Evolutionary conservation across 805 yeast species (phyloP).

Genomic region (Starmerella sirachaensis): DNA sequence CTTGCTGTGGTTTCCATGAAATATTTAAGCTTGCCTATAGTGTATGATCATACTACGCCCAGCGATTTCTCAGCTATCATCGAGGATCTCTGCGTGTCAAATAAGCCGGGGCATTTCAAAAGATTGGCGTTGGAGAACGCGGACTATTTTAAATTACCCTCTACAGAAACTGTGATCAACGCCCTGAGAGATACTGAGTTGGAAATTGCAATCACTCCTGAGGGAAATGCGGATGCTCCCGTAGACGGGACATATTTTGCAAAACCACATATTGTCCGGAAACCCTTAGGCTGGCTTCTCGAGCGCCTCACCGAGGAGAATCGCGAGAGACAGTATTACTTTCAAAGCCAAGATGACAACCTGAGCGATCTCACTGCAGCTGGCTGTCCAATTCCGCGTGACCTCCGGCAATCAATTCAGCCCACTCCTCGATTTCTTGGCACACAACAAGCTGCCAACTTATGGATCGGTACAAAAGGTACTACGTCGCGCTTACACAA

Average conservation of each 20-base stretch:
- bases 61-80: slow-evolving; percentile 1
- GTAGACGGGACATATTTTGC: slow-evolving; percentile 24
- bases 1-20: slow-evolving; percentile 13
- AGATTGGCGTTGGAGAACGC: slow-evolving; percentile 1
- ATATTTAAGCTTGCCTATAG: slow-evolving; percentile 3
- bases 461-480: slow-evolving; percentile 30
- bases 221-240: slow-evolving; percentile 33
- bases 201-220: slow-evolving; percentile 27
- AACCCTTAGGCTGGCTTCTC: slow-evolving; percentile 23
- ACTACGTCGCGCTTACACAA: slow-evolving; percentile 29
- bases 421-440: slow-evolving; percentile 21
- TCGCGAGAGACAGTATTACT: slow-evolving; percentile 23
- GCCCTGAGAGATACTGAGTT: slow-evolving; percentile 4
- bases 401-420: slow-evolving; percentile 17
- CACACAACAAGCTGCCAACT: slow-evolving; percentile 29
- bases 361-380: slow-evolving; percentile 13
- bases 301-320: slow-evolving; percentile 10
- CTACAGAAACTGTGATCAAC: slow-evolving; percentile 3
- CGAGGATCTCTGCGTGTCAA: slow-evolving; percentile 12
- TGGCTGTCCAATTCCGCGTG: slow-evolving; percentile 10
- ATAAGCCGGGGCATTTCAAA: slow-evolving; percentile 14
- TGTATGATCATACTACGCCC: not conserved
- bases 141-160: not conserved
- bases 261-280: slow-evolving; percentile 24
- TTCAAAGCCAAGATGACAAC: slow-evolving; percentile 32